Percentiles rank a stretch among this genome's conserved stretches.
phyloP scores from a whole-genome alignment of 352 stramenopile species.

The Pythium guiyangense region DNA sequence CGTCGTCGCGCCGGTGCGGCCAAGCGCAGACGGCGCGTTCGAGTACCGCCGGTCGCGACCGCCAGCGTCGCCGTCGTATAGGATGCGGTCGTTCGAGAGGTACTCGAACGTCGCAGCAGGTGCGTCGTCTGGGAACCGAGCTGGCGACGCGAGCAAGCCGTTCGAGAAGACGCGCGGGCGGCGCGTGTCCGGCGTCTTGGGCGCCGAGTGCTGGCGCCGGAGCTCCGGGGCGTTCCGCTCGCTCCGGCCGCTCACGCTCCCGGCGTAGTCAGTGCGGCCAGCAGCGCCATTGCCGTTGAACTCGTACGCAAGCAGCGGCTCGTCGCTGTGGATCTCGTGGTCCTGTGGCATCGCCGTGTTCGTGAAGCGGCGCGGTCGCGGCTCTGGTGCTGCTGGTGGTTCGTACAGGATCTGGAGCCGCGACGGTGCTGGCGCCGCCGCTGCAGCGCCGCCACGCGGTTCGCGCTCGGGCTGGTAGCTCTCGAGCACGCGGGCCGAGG shows the following conservation, averaged over 20 bases:
- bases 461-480: constrained; percentile 31
- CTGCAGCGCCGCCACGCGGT: constrained; percentile 6
- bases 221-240: constrained; percentile 14
- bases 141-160: not conserved
- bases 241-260: no score
- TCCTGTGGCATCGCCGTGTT: not conserved
- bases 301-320: constrained; percentile 2
- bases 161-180: constrained; percentile 11
- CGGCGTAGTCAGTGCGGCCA: not conserved
- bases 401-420: constrained; percentile 24
- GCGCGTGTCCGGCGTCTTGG: not conserved
- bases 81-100: constrained; percentile 8
- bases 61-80: constrained; percentile 3
- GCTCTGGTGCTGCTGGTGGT: constrained; percentile 1
- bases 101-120: not conserved
- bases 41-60: constrained; percentile 9
- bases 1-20: constrained; percentile 1
- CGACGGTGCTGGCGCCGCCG: constrained; percentile 18
- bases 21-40: constrained; percentile 2
- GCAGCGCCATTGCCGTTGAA: not conserved
- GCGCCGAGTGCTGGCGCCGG: constrained; percentile 11
- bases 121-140: no score
- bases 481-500: not conserved
- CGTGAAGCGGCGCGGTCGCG: constrained; percentile 1
- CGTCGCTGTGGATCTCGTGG: not conserved